Conservation (phyloP, 768 basidiomycete genomes). For the Suillus subaureus region DNA sequence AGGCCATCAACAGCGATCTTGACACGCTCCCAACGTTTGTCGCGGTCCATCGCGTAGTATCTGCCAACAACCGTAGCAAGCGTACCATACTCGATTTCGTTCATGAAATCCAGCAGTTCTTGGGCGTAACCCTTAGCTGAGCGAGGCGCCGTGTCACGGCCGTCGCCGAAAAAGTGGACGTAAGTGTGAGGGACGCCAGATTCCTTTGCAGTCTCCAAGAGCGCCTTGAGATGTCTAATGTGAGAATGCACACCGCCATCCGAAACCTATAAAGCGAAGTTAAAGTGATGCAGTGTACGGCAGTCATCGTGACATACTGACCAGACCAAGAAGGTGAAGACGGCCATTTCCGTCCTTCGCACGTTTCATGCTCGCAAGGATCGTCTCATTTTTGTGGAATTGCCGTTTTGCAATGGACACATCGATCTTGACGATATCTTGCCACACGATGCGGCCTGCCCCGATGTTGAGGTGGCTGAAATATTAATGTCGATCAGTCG, state of each 20-base stretch:
- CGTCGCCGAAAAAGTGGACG: constrained; percentile 94
- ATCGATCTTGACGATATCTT: constrained; percentile 96
- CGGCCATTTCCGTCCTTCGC: constrained; percentile 85
- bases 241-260: constrained; percentile 98
- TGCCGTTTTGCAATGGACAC: constrained; percentile 86
- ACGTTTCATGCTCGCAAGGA: constrained; percentile 70
- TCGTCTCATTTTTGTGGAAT: constrained; percentile 78
- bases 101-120: constrained; percentile 75
- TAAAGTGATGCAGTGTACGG: neutral
- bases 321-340: constrained; percentile 86
- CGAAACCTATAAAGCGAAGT: constrained; percentile 58
- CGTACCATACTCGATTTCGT: constrained; percentile 77
- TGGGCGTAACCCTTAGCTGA: constrained; percentile 79
- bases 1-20: constrained; percentile 89
- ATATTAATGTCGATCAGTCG: neutral
- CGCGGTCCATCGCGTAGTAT: constrained; percentile 97
- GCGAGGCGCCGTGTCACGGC: constrained; percentile 90
- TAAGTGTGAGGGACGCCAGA: constrained; percentile 82
- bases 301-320: constrained; percentile 36
- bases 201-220: constrained; percentile 90
- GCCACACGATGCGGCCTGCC: constrained; percentile 95
- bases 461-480: constrained; percentile 92
- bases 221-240: constrained; percentile 85
- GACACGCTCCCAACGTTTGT: constrained; percentile 95
- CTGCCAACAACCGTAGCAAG: constrained; percentile 85